phyloP scores from a whole-genome alignment of 2,329 filamentous ascomycete genomes.

The Fusarium decemcellulare region DNA sequence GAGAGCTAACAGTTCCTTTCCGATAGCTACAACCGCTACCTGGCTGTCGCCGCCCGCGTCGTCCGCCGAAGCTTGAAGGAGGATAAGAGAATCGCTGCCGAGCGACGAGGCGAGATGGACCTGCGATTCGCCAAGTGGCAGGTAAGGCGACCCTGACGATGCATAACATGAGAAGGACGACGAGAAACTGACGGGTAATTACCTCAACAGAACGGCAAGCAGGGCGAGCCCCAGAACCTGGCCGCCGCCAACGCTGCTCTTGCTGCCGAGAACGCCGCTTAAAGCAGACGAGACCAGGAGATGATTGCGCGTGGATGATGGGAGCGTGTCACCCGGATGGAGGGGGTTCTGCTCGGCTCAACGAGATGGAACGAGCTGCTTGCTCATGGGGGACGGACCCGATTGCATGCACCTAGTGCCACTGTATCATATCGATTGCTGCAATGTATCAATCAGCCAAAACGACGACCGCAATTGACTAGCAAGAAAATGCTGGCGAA shows the following conservation, averaged over 20 bases:
- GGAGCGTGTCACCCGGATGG: conserved; percentile 29
- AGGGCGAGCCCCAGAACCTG: conserved; percentile 86
- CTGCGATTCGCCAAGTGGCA: conserved; percentile 95
- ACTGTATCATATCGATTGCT: conserved; percentile 55
- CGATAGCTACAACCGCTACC: conserved; percentile 98
- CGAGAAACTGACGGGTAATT: conserved; percentile 49
- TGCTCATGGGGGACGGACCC: conserved; percentile 39
- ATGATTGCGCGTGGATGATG: conserved; percentile 44
- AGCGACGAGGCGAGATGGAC: conserved; percentile 92
- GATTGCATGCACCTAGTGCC: conserved; percentile 45
- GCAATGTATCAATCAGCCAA: conserved; percentile 48
- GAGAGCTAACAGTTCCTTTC: conserved; percentile 53
- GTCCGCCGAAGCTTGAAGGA: conserved; percentile 98
- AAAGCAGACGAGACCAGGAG: conserved; percentile 37
- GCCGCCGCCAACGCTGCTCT: conserved; percentile 66
- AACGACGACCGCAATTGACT: conserved; percentile 30
- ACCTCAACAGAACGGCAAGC: conserved; percentile 88
- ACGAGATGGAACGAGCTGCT: conserved; percentile 40
- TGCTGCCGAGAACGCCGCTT: conserved; percentile 56
- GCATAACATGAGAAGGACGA: conserved; percentile 10
- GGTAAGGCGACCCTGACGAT: conserved; percentile 65
- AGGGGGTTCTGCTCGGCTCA: conserved; percentile 35
- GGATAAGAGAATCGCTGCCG: conserved; percentile 86
- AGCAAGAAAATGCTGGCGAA: conserved; percentile 13
- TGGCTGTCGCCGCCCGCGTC: conserved; percentile 92